Conservation (phyloP, 164 flowering plant genomes). For the Sextonia rubra region DNA sequence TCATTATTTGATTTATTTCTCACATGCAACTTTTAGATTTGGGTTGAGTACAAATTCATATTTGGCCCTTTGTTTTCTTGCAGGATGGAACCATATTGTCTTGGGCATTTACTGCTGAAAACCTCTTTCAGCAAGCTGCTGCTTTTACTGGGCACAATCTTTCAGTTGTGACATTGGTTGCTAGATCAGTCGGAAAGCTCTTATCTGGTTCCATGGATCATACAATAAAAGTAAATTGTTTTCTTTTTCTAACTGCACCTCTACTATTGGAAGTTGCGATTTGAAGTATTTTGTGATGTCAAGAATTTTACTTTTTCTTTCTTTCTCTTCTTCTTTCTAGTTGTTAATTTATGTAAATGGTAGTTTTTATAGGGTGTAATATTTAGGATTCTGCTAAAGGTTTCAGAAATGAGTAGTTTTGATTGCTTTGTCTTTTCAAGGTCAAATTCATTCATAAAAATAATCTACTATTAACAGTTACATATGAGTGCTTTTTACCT, state of each 20-base stretch:
- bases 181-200: conserved; percentile 68
- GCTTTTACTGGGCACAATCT: conserved; percentile 64
- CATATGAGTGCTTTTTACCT: too few species aligned
- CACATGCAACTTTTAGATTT: not conserved
- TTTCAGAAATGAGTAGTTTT: too few species aligned
- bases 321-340: too few species aligned
- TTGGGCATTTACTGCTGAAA: conserved; percentile 75
- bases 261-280: too few species aligned
- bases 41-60: not conserved
- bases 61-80: conserved; percentile 11
- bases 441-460: too few species aligned
- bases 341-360: too few species aligned
- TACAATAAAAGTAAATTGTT: conserved; percentile 60
- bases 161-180: conserved; percentile 76
- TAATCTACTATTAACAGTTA: too few species aligned
- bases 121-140: conserved; percentile 80
- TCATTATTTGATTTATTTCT: not conserved
- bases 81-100: conserved; percentile 90
- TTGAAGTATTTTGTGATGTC: too few species aligned
- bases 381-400: too few species aligned
- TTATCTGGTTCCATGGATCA: conserved; percentile 96
- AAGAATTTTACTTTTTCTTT: too few species aligned
- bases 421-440: too few species aligned
- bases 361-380: too few species aligned
- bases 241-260: not conserved